Percentiles rank a stretch among this genome's conserved stretches.
Conservation (phyloP, 805 yeast genomes). For the Torulaspora maleeae region DNA sequence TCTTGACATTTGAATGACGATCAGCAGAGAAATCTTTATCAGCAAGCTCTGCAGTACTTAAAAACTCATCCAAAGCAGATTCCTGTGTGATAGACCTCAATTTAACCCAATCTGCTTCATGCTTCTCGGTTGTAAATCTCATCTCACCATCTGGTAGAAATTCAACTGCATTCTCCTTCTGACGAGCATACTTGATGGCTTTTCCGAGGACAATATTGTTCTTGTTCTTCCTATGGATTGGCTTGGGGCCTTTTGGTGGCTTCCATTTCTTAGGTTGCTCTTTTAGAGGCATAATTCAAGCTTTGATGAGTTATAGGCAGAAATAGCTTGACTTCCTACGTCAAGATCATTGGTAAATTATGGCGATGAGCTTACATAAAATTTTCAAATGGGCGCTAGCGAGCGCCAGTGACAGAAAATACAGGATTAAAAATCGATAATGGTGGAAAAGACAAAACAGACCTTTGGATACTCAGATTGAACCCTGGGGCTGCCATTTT, state of each 20-base stretch:
- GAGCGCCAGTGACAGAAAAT: conserved; percentile 1
- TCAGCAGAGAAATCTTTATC: conserved; percentile 96
- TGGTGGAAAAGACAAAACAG: not conserved
- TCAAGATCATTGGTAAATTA: not conserved
- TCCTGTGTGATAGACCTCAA: conserved; percentile 93
- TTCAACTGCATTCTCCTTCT: conserved; percentile 62
- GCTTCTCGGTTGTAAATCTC: conserved; percentile 80
- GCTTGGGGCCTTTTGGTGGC: conserved; percentile 90
- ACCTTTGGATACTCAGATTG: not conserved
- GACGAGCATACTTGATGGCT: conserved; percentile 69
- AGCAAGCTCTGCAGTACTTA: conserved; percentile 91
- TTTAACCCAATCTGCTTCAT: conserved; percentile 85
- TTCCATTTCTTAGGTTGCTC: conserved; percentile 68
- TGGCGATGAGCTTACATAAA: conserved; percentile 15
- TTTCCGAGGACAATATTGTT: conserved; percentile 84
- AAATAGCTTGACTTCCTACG: not conserved
- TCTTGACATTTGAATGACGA: conserved; percentile 72
- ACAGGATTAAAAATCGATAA: not conserved
- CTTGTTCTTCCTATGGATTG: conserved; percentile 76
- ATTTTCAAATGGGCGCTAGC: conserved; percentile 7
- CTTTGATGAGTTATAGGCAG: not conserved
- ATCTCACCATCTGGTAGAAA: conserved; percentile 80
- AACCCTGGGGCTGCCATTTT: conserved; percentile 47
- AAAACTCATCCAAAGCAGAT: conserved; percentile 86
- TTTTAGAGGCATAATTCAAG: conserved; percentile 38